Evolutionary conservation across 1,284 basidiomycete genomes (phyloP), one percentile per base, ranked within the genome.

Genomic region (Ustilago cynodontis): DNA sequence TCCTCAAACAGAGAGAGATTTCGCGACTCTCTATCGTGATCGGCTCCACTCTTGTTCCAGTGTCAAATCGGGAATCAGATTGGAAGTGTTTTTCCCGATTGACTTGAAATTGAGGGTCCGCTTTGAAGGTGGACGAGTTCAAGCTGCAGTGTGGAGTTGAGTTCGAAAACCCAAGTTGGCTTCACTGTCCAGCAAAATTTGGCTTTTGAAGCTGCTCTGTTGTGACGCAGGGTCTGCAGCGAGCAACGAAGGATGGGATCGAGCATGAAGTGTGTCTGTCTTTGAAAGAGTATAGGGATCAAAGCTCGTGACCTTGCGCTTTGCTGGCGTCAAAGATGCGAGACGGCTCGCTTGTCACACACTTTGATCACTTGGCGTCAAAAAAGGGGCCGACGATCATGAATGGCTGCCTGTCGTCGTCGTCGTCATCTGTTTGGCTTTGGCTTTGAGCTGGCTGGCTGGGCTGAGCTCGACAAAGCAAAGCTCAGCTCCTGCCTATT

Each of bases 81-180:
- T 47, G 2, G 26, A 52, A 43, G 2, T 52, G n/a, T 57, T 47
- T 58, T 57, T 9, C 61, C 28, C 45, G 41, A 50, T 49, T 39
- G 31, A 6, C 13, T 13, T 18, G 41, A 26, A 33, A 26, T 59
- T 39, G 35, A 50, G 20, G 4, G 43, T 47, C 29, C 35, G 28
- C 26, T 5, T n/a, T 13, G 56, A 53, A 29, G 22, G 47, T 41
- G 52, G 59, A 63, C 51, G 55, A 55, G 51, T 57, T 53, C 24
- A 71, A 52, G 31, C 68, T 71, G 68, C 68, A 65, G 41, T 57
- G 62, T 71, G 59, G 68, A 71, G 62, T 70, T 70, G 58, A 37
- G 39, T 39, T 31, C 10, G 45, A 55, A 28, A 52, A 26, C 22
- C 20, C 51, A 53, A 20, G 49, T 50, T 50, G 18, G 2, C 28